phyloP scores from a whole-genome alignment of 129 eudicot species.

The Flaveria brownii region DNA sequence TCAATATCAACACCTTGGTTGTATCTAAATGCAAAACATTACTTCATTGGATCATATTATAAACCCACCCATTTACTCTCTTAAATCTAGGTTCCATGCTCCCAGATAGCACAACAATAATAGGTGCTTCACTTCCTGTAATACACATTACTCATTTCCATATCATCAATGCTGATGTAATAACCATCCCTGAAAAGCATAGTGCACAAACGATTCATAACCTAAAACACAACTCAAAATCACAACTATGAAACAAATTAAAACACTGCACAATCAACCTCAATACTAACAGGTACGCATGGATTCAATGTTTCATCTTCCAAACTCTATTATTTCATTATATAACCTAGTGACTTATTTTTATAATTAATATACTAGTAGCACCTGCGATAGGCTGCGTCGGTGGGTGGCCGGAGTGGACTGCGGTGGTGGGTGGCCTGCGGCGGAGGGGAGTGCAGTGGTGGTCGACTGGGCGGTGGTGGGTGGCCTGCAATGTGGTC shows the following conservation, averaged over 20 bases:
- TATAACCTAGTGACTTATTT: too few relatives aligned
- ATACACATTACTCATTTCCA: constrained; percentile 30
- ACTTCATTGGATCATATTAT: neutral
- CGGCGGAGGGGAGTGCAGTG: too few relatives aligned
- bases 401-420: too few relatives aligned
- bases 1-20: neutral
- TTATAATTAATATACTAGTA: too few relatives aligned
- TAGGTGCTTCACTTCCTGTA: constrained; percentile 22
- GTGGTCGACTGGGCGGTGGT: too few relatives aligned
- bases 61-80: constrained; percentile 9
- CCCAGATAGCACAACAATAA: constrained; percentile 25
- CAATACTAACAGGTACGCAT: neutral
- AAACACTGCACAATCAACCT: neutral
- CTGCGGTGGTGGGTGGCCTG: too few relatives aligned
- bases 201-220: neutral
- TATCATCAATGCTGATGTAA: constrained; percentile 22
- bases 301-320: neutral
- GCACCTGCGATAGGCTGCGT: too few relatives aligned
- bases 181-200: constrained; percentile 20
- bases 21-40: constrained; percentile 3
- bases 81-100: constrained; percentile 30
- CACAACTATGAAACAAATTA: neutral
- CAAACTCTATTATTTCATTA: neutral
- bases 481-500: too few relatives aligned
- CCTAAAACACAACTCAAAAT: neutral